A percentile compares a stretch with the other conserved stretches of the same genome.
phyloP scores from a whole-genome alignment of 306 rosid species.

The Arachis stenosperma region DNA sequence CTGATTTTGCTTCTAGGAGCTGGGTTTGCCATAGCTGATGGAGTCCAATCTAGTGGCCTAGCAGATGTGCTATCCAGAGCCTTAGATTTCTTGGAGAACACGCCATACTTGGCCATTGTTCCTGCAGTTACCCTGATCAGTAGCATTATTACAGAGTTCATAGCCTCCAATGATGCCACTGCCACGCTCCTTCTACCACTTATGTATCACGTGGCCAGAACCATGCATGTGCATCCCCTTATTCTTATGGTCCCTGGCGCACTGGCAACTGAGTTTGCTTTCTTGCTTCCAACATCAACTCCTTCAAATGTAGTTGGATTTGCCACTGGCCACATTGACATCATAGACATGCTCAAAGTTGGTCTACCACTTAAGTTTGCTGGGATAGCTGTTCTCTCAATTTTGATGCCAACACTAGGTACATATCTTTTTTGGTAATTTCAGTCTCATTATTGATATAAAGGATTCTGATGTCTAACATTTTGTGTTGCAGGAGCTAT shows the following conservation, averaged over 20 bases:
- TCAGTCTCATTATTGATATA: neutral
- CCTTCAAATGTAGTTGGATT: constrained; percentile 83
- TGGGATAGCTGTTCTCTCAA: constrained; percentile 57
- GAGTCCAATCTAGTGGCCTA: constrained; percentile 68
- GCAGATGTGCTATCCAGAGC: constrained; percentile 61
- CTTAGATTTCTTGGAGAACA: constrained; percentile 58
- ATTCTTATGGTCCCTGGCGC: constrained; percentile 83
- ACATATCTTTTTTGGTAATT: neutral
- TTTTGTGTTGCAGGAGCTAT: constrained; percentile 56
- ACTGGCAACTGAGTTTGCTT: constrained; percentile 70
- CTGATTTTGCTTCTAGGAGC: constrained; percentile 76
- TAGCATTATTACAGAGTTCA: constrained; percentile 70
- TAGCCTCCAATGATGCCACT: constrained; percentile 75
- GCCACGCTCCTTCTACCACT: constrained; percentile 72
- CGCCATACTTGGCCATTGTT: constrained; percentile 65
- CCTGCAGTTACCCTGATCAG: constrained; percentile 73
- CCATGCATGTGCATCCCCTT: constrained; percentile 75
- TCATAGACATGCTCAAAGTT: constrained; percentile 64
- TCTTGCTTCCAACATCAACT: constrained; percentile 74
- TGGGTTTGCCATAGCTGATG: constrained; percentile 87
- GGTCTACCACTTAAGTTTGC: constrained; percentile 74
- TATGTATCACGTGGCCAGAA: constrained; percentile 61
- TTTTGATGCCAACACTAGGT: constrained; percentile 83
- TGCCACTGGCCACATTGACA: constrained; percentile 67
- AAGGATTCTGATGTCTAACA: neutral